Evolutionary conservation across 1,284 basidiomycete genomes (phyloP).

Genomic region (Rhodotorula sp.): DNA sequence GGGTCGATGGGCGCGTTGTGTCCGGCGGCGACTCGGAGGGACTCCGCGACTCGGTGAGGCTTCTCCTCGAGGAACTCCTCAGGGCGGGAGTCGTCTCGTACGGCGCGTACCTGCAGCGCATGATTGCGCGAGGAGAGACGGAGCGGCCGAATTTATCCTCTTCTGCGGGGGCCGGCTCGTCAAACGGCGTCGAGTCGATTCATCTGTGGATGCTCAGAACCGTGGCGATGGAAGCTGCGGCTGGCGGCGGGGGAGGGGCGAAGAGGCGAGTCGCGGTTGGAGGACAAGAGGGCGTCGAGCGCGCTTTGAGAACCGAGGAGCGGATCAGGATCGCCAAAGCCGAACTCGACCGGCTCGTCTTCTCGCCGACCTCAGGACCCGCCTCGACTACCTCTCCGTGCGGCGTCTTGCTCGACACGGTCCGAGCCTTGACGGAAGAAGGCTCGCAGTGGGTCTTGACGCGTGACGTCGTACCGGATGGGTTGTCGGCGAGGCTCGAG

Average conservation of each 20-base stretch:
- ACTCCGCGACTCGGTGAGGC: neutral
- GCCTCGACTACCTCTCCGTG: neutral
- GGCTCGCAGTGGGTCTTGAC: slow-evolving; percentile 28
- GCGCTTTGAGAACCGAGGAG: slow-evolving; percentile 3
- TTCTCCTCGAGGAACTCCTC: slow-evolving; percentile 30
- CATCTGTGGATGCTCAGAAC: slow-evolving; percentile 34
- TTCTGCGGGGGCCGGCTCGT: too few species aligned
- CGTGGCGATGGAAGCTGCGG: slow-evolving; percentile 9
- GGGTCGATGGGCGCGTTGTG: slow-evolving; percentile 22
- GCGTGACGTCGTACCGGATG: slow-evolving; percentile 21
- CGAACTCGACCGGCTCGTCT: slow-evolving; percentile 3
- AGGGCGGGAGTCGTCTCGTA: slow-evolving; percentile 29
- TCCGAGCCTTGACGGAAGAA: slow-evolving; percentile 2
- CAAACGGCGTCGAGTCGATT: slow-evolving; percentile 5
- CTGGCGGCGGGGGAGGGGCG: neutral
- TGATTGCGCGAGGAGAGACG: slow-evolving; percentile 42
- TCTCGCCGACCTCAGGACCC: neutral
- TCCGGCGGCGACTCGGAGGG: neutral
- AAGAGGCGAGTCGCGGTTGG: neutral
- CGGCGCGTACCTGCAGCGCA: slow-evolving; percentile 37
- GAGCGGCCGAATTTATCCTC: neutral
- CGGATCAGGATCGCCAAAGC: neutral
- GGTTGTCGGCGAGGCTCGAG: neutral
- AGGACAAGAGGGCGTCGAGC: neutral
- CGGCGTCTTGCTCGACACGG: neutral